These are phyloP conservation scores for Asterophora parasitica DNA, from an alignment of 768 basidiomycete genomes.

Conservation along the genomic window DNA sequence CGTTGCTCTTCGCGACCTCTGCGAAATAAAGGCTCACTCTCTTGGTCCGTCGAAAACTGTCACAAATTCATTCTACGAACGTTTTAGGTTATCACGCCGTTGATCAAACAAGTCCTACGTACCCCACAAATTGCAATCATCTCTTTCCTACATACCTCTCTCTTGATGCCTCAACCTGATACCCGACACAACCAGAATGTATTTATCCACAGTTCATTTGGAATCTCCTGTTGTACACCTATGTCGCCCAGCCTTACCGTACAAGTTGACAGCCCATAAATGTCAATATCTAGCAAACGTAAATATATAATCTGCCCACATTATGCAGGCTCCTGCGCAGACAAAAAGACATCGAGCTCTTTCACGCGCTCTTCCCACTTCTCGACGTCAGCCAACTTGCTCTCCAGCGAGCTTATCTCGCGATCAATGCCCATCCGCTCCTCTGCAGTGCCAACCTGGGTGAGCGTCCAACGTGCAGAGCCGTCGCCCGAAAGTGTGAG, in stretches of 20 bases:
- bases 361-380: conserved; percentile 66
- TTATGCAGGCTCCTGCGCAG: conserved; percentile 33
- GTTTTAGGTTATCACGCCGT: conserved; percentile 25
- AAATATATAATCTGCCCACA: not conserved
- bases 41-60: conserved; percentile 36
- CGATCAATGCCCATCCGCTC: conserved; percentile 70
- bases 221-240: too few species aligned
- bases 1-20: conserved; percentile 44
- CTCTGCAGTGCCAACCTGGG: conserved; percentile 66
- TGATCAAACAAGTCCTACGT: not conserved
- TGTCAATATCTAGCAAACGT: too few species aligned
- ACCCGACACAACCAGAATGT: not conserved
- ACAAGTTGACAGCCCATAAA: too few species aligned
- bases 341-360: conserved; percentile 57
- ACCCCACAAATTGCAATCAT: not conserved
- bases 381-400: conserved; percentile 63
- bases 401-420: conserved; percentile 67
- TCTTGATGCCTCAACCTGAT: not conserved
- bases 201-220: not conserved
- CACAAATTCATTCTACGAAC: conserved; percentile 36
- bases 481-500: conserved; percentile 74
- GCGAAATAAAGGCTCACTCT: conserved; percentile 44
- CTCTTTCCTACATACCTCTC: too few species aligned
- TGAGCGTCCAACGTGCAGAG: conserved; percentile 66
- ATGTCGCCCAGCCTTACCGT: too few species aligned